Conservation (phyloP, 805 yeast genomes). For the Kodamaea fukazawae region DNA sequence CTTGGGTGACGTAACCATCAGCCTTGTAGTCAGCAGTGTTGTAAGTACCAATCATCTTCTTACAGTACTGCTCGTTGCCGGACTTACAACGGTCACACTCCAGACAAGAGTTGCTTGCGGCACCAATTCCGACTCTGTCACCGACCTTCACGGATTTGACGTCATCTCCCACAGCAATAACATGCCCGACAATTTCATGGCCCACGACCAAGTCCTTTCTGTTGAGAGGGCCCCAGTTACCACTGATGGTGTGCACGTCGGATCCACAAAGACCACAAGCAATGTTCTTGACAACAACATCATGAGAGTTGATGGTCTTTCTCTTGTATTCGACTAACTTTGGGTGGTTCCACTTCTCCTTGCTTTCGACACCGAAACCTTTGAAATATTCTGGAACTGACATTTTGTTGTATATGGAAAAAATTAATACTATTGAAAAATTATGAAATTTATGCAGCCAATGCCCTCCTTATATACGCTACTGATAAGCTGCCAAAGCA, state of each 20-base stretch:
- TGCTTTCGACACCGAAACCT: constrained; percentile 55
- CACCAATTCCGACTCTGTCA: constrained; percentile 80
- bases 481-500: neutral
- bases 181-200: constrained; percentile 44
- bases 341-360: constrained; percentile 55
- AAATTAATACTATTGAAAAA: no score
- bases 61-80: constrained; percentile 39
- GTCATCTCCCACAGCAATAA: constrained; percentile 52
- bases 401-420: neutral
- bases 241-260: constrained; percentile 52
- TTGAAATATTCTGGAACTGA: constrained; percentile 51
- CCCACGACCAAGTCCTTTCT: constrained; percentile 43
- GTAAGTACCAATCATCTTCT: constrained; percentile 20
- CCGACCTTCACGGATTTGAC: constrained; percentile 56
- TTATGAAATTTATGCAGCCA: no score
- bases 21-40: constrained; percentile 19
- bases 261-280: constrained; percentile 54
- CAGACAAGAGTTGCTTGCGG: constrained; percentile 51
- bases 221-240: constrained; percentile 47
- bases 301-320: constrained; percentile 29
- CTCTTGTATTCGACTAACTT: constrained; percentile 49
- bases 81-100: constrained; percentile 19
- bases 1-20: constrained; percentile 55
- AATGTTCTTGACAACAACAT: constrained; percentile 17
- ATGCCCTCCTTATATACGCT: neutral